A percentile compares a stretch with the other conserved stretches of the same genome.
Conservation (phyloP, 169 alveolate species). For the Toxoplasma gondii region DNA sequence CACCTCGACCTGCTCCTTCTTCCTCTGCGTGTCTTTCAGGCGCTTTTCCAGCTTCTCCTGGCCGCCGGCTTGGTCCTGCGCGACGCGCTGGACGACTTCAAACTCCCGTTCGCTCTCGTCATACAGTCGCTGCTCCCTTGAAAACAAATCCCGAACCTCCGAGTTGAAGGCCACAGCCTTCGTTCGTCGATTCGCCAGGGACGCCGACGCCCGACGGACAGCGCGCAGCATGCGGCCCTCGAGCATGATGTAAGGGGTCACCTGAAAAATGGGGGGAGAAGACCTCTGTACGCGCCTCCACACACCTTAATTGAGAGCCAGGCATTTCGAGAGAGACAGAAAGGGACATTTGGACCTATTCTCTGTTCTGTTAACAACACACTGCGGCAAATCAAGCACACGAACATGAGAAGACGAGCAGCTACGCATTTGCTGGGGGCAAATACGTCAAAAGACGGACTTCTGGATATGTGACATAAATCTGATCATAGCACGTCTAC, state of each 20-base stretch:
- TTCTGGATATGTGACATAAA: too few relatives aligned
- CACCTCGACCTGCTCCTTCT: background rate
- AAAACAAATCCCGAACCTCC: background rate
- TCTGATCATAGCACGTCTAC: too few relatives aligned
- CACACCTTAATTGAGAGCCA: too few relatives aligned
- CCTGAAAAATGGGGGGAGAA: background rate
- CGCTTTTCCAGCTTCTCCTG: conserved; percentile 19
- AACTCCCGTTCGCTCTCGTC: conserved; percentile 1
- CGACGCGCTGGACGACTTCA: background rate
- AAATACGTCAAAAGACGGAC: too few relatives aligned
- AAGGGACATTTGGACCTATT: background rate
- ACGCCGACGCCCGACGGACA: background rate
- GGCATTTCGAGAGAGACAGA: background rate
- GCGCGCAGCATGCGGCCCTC: conserved; percentile 32
- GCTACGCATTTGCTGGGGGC: too few relatives aligned
- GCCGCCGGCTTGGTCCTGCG: background rate
- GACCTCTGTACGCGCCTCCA: background rate
- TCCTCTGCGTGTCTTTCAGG: conserved; percentile 18
- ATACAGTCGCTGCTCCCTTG: background rate
- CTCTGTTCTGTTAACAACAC: background rate
- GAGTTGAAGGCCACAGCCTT: background rate
- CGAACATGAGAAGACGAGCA: too few relatives aligned
- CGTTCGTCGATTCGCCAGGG: background rate
- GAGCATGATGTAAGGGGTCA: conserved; percentile 3
- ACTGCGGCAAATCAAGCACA: background rate